Evolutionary conservation across 2,329 filamentous ascomycete species (phyloP), one percentile per base, ranked within the genome.

Genomic region (Beauveria medogensis): DNA sequence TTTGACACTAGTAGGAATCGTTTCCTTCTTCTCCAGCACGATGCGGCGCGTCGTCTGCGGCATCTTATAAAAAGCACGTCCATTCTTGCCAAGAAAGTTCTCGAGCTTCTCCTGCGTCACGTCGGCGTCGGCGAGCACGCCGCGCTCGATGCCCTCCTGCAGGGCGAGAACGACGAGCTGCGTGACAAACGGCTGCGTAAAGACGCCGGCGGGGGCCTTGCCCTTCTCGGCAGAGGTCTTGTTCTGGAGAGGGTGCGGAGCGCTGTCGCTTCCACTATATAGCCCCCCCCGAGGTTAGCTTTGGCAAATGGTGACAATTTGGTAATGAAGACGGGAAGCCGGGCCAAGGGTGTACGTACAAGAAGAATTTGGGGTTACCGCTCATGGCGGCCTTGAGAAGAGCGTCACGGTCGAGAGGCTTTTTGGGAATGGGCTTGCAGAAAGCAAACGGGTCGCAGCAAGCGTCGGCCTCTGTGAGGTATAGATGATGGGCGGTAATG

Each of bases 401-500:
- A 6, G 90, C 89, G 56, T 87, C 82, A 5, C 91, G 82, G 69
- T 92, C 87, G 18, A 80, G 82, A 0, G 90, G 86, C 41, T 84
- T 86, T 77, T 90, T 90, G 55, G 88, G 84, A 37, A 89, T 91
- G 80, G 80, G 87, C 84, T 82, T 93, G 86, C 69, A 92, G 82
- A 92, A 95, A 69, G 73, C 73, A 57, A 77, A 73, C 30, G 69
- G 69, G 22, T 85, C 84, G 78, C 87, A 88, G 61, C 75, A 75
- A 63, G 75, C 78, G 67, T 92, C 86, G 68, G 94, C 88, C 18
- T 90, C 85, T 14, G 88, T 91, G 37, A 97, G 80, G 66, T 84
- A 91, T 24, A 96, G 79, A 69, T 96, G 92, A 70, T 96, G 92
- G 2, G 91, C 90, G 0, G 92, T 96, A 66, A 96, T 91, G 10